phyloP scores from a whole-genome alignment of 2,329 filamentous ascomycete genomes.

The Ustulina deusta region DNA sequence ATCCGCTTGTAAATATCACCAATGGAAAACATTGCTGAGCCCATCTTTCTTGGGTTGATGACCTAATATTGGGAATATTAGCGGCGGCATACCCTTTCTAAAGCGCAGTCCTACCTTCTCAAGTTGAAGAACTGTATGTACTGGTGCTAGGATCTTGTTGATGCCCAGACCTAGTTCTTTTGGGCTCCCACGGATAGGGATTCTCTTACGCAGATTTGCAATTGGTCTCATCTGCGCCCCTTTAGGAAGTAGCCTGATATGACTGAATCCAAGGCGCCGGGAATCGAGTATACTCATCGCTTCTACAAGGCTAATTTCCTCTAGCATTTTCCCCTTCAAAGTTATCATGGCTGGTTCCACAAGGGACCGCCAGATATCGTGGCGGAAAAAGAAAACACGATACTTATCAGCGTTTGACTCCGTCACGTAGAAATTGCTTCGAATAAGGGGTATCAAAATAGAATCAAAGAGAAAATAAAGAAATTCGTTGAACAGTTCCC shows the following conservation, averaged over 20 bases:
- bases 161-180: constrained; percentile 57
- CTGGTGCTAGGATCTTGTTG: constrained; percentile 73
- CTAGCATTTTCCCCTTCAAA: constrained; percentile 80
- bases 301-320: constrained; percentile 73
- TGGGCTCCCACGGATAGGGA: constrained; percentile 59
- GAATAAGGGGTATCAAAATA: constrained; percentile 85
- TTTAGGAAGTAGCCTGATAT: constrained; percentile 87
- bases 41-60: constrained; percentile 71
- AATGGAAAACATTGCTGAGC: constrained; percentile 83
- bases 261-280: constrained; percentile 78
- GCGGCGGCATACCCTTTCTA: background rate
- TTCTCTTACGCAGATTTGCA: constrained; percentile 81
- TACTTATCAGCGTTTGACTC: constrained; percentile 86
- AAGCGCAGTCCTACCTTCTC: constrained; percentile 70
- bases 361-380: constrained; percentile 87
- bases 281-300: constrained; percentile 70
- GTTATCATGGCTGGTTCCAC: constrained; percentile 76
- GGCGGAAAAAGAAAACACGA: constrained; percentile 90
- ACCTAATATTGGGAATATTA: constrained; percentile 49
- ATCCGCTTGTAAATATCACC: constrained; percentile 82
- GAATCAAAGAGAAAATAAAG: constrained; percentile 96
- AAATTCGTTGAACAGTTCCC: constrained; percentile 84
- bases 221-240: constrained; percentile 81
- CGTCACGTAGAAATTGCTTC: constrained; percentile 92
- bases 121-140: constrained; percentile 80